Base-by-base conservation (phyloP, 768 basidiomycete genomes). In the Lentinula boryana region DNA sequence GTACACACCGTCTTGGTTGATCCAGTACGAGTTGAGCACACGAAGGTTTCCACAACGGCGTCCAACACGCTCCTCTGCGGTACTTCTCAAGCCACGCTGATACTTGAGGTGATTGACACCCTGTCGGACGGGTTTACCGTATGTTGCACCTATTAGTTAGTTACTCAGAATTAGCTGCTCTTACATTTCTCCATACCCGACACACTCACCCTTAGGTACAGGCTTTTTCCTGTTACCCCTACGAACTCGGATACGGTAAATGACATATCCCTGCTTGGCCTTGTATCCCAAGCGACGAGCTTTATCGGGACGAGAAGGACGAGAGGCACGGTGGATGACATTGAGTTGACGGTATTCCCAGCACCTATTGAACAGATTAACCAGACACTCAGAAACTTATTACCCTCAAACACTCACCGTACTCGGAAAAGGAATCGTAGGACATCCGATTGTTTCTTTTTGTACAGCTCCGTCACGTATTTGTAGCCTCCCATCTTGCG, bases 51-150 rank as follows among this genome's bases (percentile, higher is more conserved):
- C 95, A 72, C 97, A 99, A 67, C 95, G 85, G 71, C 85, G 87
- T 64, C 96, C 97, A 66, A 98, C 96, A 72, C 97, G 91, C 82
- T 98, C 97, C 80, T 99, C 97, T 54, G 97, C 97, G 61, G 89
- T 90, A 69, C 90, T 89, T 75, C 91, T 87, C 71, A 98, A 80
- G 64, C 94, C 85, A 64, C 96, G 88, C 79, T 98, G 96, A 83
- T 84, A 93, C 78, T 99, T 99, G 79, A 99, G 85, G 74, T 99
- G 95, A 83, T 96, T 98, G 70, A 98, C 92, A 87, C 95, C 97
- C 82, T 98, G 97, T 74, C 90, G 91, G 65, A 97, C 95, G 77
- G 97, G 97, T 78, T 99, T 99, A 76, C 97, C 97, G 76, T 86
- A 98, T 71, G 96, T 98, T 56, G 96, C 96, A 84, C 93, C 91